These are phyloP conservation scores for Tuctoria greenei DNA, from an alignment of 176 grass and related monocot genomes.

Conservation along the genomic window DNA sequence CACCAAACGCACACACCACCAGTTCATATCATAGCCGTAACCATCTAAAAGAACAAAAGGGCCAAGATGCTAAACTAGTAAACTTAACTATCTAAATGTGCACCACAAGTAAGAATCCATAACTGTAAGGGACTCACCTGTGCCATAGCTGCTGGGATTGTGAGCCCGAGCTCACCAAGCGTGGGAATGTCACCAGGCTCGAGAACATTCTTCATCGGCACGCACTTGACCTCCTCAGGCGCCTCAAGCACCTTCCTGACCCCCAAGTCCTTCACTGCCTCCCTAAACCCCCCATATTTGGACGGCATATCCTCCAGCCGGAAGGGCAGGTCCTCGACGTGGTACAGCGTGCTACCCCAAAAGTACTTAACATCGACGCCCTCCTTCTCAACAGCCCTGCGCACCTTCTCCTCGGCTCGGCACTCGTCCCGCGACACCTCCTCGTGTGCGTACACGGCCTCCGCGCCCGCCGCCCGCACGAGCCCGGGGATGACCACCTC, in stretches of 20 bases:
- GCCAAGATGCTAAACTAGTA: neutral
- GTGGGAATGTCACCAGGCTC: slow-evolving; percentile 84
- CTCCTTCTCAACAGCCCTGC: slow-evolving; percentile 75
- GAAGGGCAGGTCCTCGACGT: slow-evolving; percentile 87
- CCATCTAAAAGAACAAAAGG: no score
- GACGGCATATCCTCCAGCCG: slow-evolving; percentile 69
- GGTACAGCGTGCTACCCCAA: slow-evolving; percentile 91
- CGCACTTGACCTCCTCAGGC: slow-evolving; percentile 74
- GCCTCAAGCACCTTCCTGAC: slow-evolving; percentile 64
- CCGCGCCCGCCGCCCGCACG: slow-evolving; percentile 50
- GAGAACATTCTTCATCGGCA: slow-evolving; percentile 70
- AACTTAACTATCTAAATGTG: slow-evolving; percentile 1
- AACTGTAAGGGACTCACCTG: slow-evolving; percentile 45
- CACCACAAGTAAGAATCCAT: neutral
- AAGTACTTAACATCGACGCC: slow-evolving; percentile 94
- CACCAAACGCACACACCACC: neutral
- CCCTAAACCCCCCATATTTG: slow-evolving; percentile 70
- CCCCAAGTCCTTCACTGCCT: slow-evolving; percentile 61
- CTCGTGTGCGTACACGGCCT: slow-evolving; percentile 76
- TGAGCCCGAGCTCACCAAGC: slow-evolving; percentile 71
- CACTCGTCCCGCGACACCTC: slow-evolving; percentile 86
- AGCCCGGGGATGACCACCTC: slow-evolving; percentile 82
- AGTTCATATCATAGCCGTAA: no score
- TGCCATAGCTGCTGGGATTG: slow-evolving; percentile 37
- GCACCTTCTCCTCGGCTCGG: slow-evolving; percentile 66